These are phyloP conservation scores for Diaporthe australafricana DNA, from an alignment of 2,329 filamentous ascomycete species.

Conservation along the genomic window DNA sequence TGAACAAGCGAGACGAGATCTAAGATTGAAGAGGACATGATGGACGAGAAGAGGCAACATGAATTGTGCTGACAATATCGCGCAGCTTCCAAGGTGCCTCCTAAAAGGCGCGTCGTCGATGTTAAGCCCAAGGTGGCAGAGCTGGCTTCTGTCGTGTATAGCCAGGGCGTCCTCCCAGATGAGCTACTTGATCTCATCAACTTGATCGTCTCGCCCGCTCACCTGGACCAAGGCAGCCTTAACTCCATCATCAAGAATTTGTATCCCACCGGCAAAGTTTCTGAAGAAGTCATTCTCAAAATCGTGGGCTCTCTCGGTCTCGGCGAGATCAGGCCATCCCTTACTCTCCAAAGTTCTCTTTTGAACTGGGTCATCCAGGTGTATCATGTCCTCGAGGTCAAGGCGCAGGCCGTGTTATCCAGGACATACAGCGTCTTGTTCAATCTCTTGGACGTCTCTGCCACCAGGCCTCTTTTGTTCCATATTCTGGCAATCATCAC, in stretches of 20 bases:
- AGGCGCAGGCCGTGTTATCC: conserved; percentile 66
- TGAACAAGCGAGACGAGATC: too few relatives aligned
- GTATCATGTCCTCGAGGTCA: conserved; percentile 75
- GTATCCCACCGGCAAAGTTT: conserved; percentile 77
- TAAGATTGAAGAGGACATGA: not conserved
- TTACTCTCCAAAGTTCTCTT: conserved; percentile 76
- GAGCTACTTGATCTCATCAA: conserved; percentile 73
- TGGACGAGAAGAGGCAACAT: not conserved
- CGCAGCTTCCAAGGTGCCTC: conserved; percentile 68
- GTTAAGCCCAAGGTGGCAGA: conserved; percentile 74
- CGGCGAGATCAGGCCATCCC: conserved; percentile 79
- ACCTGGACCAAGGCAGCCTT: conserved; percentile 81
- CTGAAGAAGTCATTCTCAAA: conserved; percentile 69
- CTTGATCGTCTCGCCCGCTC: conserved; percentile 73
- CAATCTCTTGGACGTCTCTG: conserved; percentile 74
- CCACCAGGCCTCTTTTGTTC: conserved; percentile 70
- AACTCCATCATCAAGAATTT: conserved; percentile 77
- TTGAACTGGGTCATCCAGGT: conserved; percentile 84
- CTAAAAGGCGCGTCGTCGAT: conserved; percentile 73
- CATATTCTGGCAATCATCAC: conserved; percentile 85
- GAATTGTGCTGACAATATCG: conserved; percentile 17
- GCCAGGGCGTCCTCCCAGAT: conserved; percentile 72
- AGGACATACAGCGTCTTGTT: conserved; percentile 82
- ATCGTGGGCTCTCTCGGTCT: conserved; percentile 82
- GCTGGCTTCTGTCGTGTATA: conserved; percentile 72